phyloP scores from a whole-genome alignment of 2,329 filamentous ascomycete genomes.

The Colletotrichum lindemuthianum region DNA sequence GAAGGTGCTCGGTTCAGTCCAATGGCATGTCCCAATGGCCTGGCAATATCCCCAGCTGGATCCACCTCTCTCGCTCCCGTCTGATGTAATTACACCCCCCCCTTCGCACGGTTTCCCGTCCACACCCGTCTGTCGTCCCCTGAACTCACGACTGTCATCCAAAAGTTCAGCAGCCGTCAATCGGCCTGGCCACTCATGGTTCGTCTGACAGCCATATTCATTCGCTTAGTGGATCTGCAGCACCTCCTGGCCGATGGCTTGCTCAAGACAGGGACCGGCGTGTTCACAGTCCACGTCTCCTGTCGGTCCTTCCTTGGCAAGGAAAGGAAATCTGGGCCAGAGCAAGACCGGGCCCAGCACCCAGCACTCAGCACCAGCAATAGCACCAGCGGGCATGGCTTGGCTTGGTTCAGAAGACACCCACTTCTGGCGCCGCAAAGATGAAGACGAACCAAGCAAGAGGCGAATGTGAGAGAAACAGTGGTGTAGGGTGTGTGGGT shows the following conservation, averaged over 20 bases:
- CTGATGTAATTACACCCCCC: constrained; percentile 16
- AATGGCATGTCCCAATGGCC: constrained; percentile 3
- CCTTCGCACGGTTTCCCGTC: constrained; percentile 1
- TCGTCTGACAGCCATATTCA: constrained; percentile 25
- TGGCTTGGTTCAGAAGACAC: background rate
- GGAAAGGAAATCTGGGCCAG: constrained; percentile 26
- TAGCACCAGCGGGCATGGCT: constrained; percentile 15
- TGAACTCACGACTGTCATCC: constrained; percentile 15
- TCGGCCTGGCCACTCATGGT: constrained; percentile 15
- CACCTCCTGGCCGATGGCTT: constrained; percentile 8
- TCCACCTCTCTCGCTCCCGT: constrained; percentile 19
- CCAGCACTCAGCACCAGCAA: background rate
- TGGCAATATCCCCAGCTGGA: constrained; percentile 16
- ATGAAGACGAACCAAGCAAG: too few species aligned
- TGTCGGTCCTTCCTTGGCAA: constrained; percentile 35
- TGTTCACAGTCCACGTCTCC: constrained; percentile 32
- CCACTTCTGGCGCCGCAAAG: too few species aligned
- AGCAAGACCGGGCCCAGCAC: constrained; percentile 13
- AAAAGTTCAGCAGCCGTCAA: constrained; percentile 6
- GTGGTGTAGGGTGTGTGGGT: too few species aligned
- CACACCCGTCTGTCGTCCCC: constrained; percentile 19
- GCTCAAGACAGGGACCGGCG: background rate
- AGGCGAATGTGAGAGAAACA: too few species aligned
- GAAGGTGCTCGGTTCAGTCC: background rate
- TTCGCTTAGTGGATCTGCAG: constrained; percentile 14